A percentile compares a stretch with the other conserved stretches of the same genome.
These are phyloP conservation scores for Phoma herbarum DNA, from an alignment of 2,329 filamentous ascomycete species.

Conservation along the genomic window DNA sequence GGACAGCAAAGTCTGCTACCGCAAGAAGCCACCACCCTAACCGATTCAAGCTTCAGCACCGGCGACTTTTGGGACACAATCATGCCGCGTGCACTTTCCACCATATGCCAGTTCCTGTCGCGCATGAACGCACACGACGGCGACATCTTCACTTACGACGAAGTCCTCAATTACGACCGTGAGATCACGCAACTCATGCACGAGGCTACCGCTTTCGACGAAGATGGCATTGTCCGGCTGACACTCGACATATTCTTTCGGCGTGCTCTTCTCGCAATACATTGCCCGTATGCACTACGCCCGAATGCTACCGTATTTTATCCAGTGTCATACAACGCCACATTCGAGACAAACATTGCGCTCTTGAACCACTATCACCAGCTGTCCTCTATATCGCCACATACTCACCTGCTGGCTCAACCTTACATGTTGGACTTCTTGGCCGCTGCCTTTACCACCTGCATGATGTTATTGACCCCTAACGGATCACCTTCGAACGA, in stretches of 20 bases:
- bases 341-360: conserved; percentile 43
- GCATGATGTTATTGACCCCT: conserved; percentile 26
- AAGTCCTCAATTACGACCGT: conserved; percentile 29
- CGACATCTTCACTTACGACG: conserved; percentile 27
- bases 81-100: conserved; percentile 25
- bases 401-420: conserved; percentile 25
- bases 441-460: conserved; percentile 28
- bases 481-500: conserved; percentile 12
- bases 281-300: conserved; percentile 36
- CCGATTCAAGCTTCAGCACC: neutral
- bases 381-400: conserved; percentile 28
- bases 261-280: conserved; percentile 37
- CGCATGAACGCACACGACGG: conserved; percentile 24
- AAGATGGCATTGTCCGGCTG: conserved; percentile 17
- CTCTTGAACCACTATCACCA: conserved; percentile 40
- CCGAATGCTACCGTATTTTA: conserved; percentile 31
- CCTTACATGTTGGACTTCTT: conserved; percentile 39
- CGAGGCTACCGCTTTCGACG: conserved; percentile 18
- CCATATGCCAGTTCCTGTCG: conserved; percentile 25
- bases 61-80: conserved; percentile 27
- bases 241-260: conserved; percentile 42
- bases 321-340: conserved; percentile 45
- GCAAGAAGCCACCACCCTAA: conserved; percentile 1
- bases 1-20: conserved; percentile 30
- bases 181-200: conserved; percentile 24